phyloP scores from a whole-genome alignment of 2,329 filamentous ascomycete species.

The Escovopsis sp. region DNA sequence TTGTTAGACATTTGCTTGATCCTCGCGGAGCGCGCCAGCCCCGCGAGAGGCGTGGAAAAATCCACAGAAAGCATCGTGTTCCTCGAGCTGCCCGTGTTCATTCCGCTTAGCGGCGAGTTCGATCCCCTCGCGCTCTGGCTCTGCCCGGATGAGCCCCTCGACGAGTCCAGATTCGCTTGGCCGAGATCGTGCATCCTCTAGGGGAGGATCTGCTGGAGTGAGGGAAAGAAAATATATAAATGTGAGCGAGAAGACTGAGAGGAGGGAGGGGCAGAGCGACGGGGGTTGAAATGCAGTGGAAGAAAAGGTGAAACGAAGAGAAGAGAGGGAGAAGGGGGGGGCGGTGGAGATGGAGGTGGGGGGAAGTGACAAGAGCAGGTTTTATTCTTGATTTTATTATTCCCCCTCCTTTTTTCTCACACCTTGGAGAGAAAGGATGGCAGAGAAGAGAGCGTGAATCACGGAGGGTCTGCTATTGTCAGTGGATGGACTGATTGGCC shows the following conservation, averaged over 20 bases:
- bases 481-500: too few species aligned
- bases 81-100: background rate
- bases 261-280: background rate
- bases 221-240: background rate
- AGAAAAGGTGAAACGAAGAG: background rate
- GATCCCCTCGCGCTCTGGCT: background rate
- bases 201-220: background rate
- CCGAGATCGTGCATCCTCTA: slow-evolving; percentile 2
- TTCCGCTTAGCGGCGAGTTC: background rate
- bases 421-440: too few species aligned
- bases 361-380: too few species aligned
- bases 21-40: slow-evolving; percentile 19
- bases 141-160: background rate
- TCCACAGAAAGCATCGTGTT: slow-evolving; percentile 22
- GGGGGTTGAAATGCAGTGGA: too few species aligned
- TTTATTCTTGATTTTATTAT: too few species aligned
- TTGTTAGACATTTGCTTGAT: slow-evolving; percentile 25
- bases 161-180: background rate
- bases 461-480: too few species aligned
- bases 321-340: background rate
- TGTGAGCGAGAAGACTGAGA: background rate
- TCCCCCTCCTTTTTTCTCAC: too few species aligned
- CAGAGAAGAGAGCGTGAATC: too few species aligned
- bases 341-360: too few species aligned
- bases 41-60: slow-evolving; percentile 25